phyloP scores from a whole-genome alignment of 1,139 yeast genomes.

The Yamadazyma mexicana region DNA sequence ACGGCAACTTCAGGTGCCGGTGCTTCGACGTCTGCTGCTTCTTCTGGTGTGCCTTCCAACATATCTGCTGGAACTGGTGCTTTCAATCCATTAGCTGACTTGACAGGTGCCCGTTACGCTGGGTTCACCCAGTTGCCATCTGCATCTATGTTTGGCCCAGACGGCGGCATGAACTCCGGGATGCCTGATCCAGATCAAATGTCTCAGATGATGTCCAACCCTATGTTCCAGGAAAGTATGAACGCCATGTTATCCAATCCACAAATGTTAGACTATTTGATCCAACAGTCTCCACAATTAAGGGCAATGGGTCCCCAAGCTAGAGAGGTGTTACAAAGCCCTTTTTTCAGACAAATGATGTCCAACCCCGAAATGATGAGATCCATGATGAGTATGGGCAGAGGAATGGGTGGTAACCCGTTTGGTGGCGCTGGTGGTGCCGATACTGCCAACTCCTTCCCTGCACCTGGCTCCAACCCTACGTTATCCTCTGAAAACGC shows the following conservation, averaged over 20 bases:
- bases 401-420: slow-evolving; percentile 39
- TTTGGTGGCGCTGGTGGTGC: slow-evolving; percentile 15
- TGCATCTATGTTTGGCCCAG: slow-evolving; percentile 90
- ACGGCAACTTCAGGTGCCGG: slow-evolving; percentile 16
- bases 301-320: slow-evolving; percentile 89
- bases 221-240: slow-evolving; percentile 79
- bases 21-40: slow-evolving; percentile 1
- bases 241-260: slow-evolving; percentile 75
- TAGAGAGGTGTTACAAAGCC: slow-evolving; percentile 81
- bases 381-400: slow-evolving; percentile 74
- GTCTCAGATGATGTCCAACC: slow-evolving; percentile 73
- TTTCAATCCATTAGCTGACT: slow-evolving; percentile 84
- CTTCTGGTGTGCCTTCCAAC: slow-evolving; percentile 58
- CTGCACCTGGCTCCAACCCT: slow-evolving; percentile 57
- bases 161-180: slow-evolving; percentile 76
- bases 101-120: slow-evolving; percentile 95
- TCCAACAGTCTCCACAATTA: slow-evolving; percentile 80
- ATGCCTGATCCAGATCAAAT: slow-evolving; percentile 77
- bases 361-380: slow-evolving; percentile 85
- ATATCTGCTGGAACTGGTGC: slow-evolving; percentile 88
- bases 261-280: slow-evolving; percentile 79
- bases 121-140: slow-evolving; percentile 88
- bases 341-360: slow-evolving; percentile 80
- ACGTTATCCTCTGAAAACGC: slow-evolving; percentile 25
- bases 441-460: slow-evolving; percentile 38